A percentile compares a stretch with the other conserved stretches of the same genome.
Conservation (phyloP, 202 grass and related monocot genomes). For the Panicum hallii region DNA sequence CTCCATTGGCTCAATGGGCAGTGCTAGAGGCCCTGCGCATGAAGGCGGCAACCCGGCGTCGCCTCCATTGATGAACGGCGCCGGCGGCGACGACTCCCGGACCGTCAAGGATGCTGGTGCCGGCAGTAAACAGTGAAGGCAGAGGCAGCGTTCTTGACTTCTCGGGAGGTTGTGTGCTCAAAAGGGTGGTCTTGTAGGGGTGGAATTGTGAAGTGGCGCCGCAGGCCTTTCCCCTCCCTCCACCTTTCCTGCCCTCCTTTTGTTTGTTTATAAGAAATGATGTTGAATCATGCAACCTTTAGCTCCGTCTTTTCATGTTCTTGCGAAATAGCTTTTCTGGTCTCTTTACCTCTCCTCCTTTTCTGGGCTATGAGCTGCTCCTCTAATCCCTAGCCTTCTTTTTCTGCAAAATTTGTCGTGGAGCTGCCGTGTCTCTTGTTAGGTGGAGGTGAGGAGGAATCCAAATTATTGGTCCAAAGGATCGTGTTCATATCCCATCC, state of each 20-base stretch:
- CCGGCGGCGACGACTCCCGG: not conserved
- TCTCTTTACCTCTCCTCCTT: not conserved
- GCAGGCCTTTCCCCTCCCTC: constrained; percentile 16
- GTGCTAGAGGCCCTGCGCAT: constrained; percentile 9
- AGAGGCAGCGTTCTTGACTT: constrained; percentile 13
- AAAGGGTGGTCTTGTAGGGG: constrained; percentile 33
- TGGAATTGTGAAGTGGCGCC: constrained; percentile 36
- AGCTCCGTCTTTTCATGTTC: constrained; percentile 39
- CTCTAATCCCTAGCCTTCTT: constrained; percentile 32
- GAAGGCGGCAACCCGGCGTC: constrained; percentile 36
- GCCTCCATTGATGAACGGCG: constrained; percentile 32
- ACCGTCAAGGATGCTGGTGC: not conserved
- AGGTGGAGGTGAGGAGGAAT: constrained; percentile 40
- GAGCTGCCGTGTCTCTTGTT: constrained; percentile 38
- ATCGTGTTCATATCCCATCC: constrained; percentile 29
- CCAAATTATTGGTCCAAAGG: constrained; percentile 42
- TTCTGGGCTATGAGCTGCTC: constrained; percentile 34
- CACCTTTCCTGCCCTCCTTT: constrained; percentile 8
- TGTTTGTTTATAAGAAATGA: constrained; percentile 58
- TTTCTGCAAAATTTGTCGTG: constrained; percentile 41
- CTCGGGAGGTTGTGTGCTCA: constrained; percentile 8
- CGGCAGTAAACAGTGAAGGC: constrained; percentile 37
- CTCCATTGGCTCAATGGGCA: not conserved
- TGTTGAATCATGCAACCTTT: constrained; percentile 62
- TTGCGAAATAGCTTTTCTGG: constrained; percentile 42